phyloP scores from a whole-genome alignment of 768 basidiomycete genomes.

The Galerina sulciceps region DNA sequence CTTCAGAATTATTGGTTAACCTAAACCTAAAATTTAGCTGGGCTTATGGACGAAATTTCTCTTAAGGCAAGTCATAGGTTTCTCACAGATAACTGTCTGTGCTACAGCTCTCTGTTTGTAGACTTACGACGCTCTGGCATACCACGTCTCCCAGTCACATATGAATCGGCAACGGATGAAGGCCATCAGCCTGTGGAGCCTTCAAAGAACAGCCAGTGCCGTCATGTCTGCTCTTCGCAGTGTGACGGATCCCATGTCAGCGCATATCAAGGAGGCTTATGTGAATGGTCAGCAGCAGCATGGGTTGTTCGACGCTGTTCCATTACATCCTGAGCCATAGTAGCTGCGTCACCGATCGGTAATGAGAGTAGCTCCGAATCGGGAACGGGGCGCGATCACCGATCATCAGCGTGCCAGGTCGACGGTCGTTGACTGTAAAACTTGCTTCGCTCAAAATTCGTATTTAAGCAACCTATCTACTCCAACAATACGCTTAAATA shows the following conservation, averaged over 20 bases:
- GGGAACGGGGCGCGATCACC: conserved; percentile 11
- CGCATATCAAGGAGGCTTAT: conserved; percentile 50
- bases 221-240: conserved; percentile 78
- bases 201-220: conserved; percentile 92
- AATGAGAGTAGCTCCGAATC: not conserved
- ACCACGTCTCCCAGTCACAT: conserved; percentile 91
- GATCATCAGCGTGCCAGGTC: conserved; percentile 11
- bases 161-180: conserved; percentile 85
- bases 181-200: conserved; percentile 91
- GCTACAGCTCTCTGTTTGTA: conserved; percentile 28
- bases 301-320: conserved; percentile 22
- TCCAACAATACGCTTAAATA: not conserved
- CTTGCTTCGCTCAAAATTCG: conserved; percentile 10
- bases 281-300: conserved; percentile 32
- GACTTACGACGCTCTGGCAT: conserved; percentile 91
- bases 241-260: conserved; percentile 71
- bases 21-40: conserved; percentile 55
- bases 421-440: conserved; percentile 6
- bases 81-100: not conserved
- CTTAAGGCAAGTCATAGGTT: conserved; percentile 59
- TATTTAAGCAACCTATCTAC: not conserved
- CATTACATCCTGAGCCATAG: conserved; percentile 24
- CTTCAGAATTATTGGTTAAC: conserved; percentile 4
- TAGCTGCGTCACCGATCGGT: not conserved
- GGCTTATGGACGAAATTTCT: conserved; percentile 89